These are phyloP conservation scores for Chaetoceros tenuissimus DNA, from an alignment of 108 stramenopile species.

Conservation along the genomic window DNA sequence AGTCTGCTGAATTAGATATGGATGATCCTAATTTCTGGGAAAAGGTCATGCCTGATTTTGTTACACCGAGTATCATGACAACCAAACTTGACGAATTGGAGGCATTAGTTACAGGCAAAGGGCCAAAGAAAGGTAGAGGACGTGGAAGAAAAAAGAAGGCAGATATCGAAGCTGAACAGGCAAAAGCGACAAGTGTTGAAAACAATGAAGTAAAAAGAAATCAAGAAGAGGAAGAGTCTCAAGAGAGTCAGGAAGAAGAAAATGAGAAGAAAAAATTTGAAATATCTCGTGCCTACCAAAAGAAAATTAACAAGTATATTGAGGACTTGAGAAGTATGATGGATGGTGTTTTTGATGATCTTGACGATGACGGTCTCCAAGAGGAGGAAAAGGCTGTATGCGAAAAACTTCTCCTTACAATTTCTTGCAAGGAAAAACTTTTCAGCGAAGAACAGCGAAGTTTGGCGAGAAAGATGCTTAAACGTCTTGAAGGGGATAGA, in stretches of 20 bases:
- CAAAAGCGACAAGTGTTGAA: constrained; percentile 1
- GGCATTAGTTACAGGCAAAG: constrained; percentile 21
- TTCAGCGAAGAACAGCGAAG: constrained; percentile 71
- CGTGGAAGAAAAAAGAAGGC: constrained; percentile 21
- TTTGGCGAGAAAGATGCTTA: constrained; percentile 47
- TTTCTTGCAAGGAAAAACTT: constrained; percentile 67
- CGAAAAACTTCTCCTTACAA: constrained; percentile 69
- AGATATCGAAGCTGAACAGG: constrained; percentile 1
- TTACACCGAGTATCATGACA: constrained; percentile 75
- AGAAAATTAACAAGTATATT: constrained; percentile 77
- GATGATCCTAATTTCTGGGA: constrained; percentile 94
- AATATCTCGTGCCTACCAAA: constrained; percentile 40
- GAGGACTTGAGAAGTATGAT: constrained; percentile 77
- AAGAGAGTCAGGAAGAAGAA: constrained; percentile 13
- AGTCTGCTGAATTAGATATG: constrained; percentile 66
- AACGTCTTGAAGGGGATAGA: constrained; percentile 70
- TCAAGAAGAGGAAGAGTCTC: constrained; percentile 9
- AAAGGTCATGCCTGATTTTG: constrained; percentile 91
- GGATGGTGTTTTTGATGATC: constrained; percentile 77
- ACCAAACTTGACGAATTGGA: constrained; percentile 44
- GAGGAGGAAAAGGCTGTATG: constrained; percentile 53
- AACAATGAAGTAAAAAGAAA: constrained; percentile 8
- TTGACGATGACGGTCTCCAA: constrained; percentile 52
- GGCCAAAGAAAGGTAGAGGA: constrained; percentile 24
- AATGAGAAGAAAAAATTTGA: constrained; percentile 14